Evolutionary conservation across 257 asterid species (phyloP).

Genomic region (Solanum neorickii): DNA sequence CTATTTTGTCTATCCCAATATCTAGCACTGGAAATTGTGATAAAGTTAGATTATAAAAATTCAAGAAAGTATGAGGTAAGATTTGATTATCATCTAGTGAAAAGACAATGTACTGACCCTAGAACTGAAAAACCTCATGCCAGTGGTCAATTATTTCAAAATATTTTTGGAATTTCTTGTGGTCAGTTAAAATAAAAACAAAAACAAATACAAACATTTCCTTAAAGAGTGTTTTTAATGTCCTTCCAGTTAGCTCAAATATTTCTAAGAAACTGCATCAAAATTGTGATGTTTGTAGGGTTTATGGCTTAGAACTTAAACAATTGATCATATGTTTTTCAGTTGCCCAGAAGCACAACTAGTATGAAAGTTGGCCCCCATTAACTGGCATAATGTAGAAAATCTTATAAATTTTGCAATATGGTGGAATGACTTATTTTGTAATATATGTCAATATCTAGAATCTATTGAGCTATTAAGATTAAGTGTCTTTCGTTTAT

Average conservation of each 20-base stretch:
- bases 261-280: neutral
- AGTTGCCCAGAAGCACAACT: neutral
- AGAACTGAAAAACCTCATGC: neutral
- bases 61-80: neutral
- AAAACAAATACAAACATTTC: neutral
- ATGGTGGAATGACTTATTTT: neutral
- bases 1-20: neutral
- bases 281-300: neutral
- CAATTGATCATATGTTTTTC: neutral
- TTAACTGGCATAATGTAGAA: neutral
- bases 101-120: neutral
- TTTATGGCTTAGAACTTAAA: neutral
- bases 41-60: neutral
- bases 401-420: too few species aligned
- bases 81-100: neutral
- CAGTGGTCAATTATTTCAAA: neutral
- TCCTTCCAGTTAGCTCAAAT: neutral
- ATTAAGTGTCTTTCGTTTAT: too few species aligned
- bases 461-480: neutral
- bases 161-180: neutral
- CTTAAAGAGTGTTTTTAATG: neutral
- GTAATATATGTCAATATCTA: neutral
- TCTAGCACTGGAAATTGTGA: neutral
- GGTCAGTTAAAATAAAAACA: neutral
- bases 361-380: neutral